Evolutionary conservation across 164 flowering plant species (phyloP).

Genomic region (Vitis amurensis): DNA sequence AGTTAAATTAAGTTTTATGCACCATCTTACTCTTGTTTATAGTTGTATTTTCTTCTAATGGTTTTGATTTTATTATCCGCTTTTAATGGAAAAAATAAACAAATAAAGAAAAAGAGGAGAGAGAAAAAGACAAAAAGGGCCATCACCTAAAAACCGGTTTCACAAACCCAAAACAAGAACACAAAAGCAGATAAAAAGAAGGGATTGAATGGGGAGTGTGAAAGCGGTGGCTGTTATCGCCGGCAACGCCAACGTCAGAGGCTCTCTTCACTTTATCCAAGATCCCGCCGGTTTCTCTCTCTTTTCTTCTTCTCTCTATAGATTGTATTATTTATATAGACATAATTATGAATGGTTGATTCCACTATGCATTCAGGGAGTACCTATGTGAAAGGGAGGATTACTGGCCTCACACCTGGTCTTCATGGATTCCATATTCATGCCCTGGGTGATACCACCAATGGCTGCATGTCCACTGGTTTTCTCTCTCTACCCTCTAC

Average conservation of each 20-base stretch:
- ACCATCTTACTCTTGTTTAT: no score
- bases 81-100: no score
- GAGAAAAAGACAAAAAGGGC: not conserved
- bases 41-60: no score
- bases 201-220: constrained; percentile 21
- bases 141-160: no score
- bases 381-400: constrained; percentile 67
- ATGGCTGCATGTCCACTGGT: constrained; percentile 95
- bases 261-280: constrained; percentile 68
- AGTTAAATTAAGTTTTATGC: no score
- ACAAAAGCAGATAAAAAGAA: constrained; percentile 1
- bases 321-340: not conserved
- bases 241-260: constrained; percentile 53
- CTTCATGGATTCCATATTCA: constrained; percentile 92
- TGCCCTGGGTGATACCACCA: constrained; percentile 90
- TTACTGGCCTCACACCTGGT: constrained; percentile 75
- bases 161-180: not conserved
- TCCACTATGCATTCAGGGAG: constrained; percentile 34
- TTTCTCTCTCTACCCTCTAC: constrained; percentile 1
- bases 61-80: no score
- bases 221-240: constrained; percentile 76
- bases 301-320: constrained; percentile 6
- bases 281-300: constrained; percentile 40
- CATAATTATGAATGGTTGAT: not conserved
- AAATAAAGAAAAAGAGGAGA: not conserved